Evolutionary conservation across 75 land plant genomes (phyloP).

Genomic region (Pseudotsuga menziesii): DNA sequence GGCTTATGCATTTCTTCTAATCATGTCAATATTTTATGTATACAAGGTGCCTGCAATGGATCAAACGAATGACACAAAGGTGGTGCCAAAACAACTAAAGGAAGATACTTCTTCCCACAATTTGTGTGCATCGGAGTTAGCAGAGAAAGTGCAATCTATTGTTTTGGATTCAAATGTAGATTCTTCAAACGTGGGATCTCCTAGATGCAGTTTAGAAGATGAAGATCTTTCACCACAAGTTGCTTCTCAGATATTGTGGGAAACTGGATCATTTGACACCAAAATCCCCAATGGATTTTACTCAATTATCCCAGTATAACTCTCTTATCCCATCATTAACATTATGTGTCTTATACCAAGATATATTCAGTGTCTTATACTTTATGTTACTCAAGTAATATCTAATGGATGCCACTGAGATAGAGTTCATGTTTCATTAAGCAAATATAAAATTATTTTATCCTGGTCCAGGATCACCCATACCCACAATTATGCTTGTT

Average conservation of each 20-base stretch:
- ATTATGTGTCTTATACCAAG: too few relatives aligned
- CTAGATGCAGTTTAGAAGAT: conserved; percentile 19
- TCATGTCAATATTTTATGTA: background rate
- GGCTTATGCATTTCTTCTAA: background rate
- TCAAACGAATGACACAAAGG: background rate
- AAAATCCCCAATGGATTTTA: conserved; percentile 95
- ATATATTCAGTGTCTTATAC: too few relatives aligned
- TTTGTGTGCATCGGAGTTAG: conserved; percentile 13
- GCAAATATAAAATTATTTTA: too few relatives aligned
- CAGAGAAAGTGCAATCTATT: conserved; percentile 37
- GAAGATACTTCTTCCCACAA: background rate
- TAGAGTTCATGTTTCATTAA: too few relatives aligned
- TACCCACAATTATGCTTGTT: too few relatives aligned
- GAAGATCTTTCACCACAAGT: conserved; percentile 44
- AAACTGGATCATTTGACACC: conserved; percentile 61
- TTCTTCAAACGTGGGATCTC: conserved; percentile 15
- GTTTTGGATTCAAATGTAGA: conserved; percentile 42
- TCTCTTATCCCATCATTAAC: background rate
- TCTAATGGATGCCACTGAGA: too few relatives aligned
- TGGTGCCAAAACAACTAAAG: background rate
- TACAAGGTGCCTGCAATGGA: conserved; percentile 3
- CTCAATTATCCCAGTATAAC: conserved; percentile 72
- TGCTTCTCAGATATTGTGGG: conserved; percentile 86
- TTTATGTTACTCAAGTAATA: too few relatives aligned
- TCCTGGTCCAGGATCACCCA: too few relatives aligned